A percentile compares a stretch with the other conserved stretches of the same genome.
phyloP scores from a whole-genome alignment of 2,329 filamentous ascomycete species.

The Colletotrichum melonis region DNA sequence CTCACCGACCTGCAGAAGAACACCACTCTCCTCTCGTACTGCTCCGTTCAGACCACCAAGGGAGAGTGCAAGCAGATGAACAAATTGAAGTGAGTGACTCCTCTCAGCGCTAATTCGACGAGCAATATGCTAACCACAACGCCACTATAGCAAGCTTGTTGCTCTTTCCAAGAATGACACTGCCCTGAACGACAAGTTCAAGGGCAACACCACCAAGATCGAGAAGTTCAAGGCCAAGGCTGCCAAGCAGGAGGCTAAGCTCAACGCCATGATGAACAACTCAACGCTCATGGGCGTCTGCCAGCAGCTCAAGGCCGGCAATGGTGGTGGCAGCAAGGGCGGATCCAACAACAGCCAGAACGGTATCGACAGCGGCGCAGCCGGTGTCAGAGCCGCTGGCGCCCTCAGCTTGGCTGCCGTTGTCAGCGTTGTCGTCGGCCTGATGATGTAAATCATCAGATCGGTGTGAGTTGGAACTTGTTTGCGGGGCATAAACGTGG shows the following conservation, averaged over 20 bases:
- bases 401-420: conserved; percentile 28
- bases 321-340: conserved; percentile 3
- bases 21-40: conserved; percentile 28
- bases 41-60: conserved; percentile 17
- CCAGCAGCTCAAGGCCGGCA: conserved; percentile 29
- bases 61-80: conserved; percentile 33
- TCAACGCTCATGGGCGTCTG: conserved; percentile 44
- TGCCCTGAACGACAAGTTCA: conserved; percentile 44
- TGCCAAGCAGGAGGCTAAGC: conserved; percentile 30
- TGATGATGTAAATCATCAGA: conserved; percentile 22
- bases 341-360: conserved; percentile 23
- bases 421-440: conserved; percentile 22
- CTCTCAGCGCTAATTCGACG: neutral
- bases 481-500: neutral
- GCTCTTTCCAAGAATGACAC: conserved; percentile 37
- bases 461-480: neutral
- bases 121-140: neutral
- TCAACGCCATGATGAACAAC: conserved; percentile 45
- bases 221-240: conserved; percentile 46
- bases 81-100: conserved; percentile 11
- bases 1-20: conserved; percentile 29
- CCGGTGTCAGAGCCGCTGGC: conserved; percentile 17
- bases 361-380: conserved; percentile 29
- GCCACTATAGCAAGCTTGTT: conserved; percentile 20
- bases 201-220: conserved; percentile 49